Evolutionary conservation across 2,329 filamentous ascomycete species (phyloP), one percentile per base, ranked within the genome.

Genomic region (Trematosphaeria pertusa): DNA sequence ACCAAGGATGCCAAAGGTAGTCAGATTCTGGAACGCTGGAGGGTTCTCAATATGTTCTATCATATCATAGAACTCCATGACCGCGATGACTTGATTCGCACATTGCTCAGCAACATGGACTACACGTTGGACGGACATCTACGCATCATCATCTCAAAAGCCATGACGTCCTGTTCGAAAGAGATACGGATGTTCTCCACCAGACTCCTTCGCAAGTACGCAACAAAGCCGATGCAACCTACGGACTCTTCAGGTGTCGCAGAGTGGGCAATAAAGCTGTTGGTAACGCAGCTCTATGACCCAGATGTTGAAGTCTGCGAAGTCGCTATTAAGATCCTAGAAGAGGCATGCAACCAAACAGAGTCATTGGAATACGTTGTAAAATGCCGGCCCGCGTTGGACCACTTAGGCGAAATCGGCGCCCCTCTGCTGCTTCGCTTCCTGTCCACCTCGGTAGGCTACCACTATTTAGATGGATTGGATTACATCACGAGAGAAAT

Each of bases 401-500:
- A 99, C 69, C 94, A 99, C 69, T 79, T 99, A 2, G 94, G 94
- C 20, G 94, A 99, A 69, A 97, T 99, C 54, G 94, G 94, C 2
- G 94, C 95, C 12, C 94, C 95, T 1, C 78, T 99, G 17, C 81
- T 99, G 4, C 78, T 99, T 40, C 87, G 94, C 31, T 99, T 99
- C 72, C 73, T 99, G 43, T 97, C 92, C 0, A 97, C 93, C 0
- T 97, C 92, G 2, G 93, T 97, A 46, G 94, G 94, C 38, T 99
- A 99, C 66, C 92, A 97, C 71, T 99, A 99, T 71, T 81, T 99
- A 5, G 91, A 97, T 66, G 94, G 92, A 0, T 79, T 99, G 33
- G 95, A 99, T 75, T 99, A 99, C 69, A 99, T 99, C 71, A 97
- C 92, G 52, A 94, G 96, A 67, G 95, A 99, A 71, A 99, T 99